Evolutionary conservation across 768 basidiomycete genomes (phyloP).

Genomic region (Suillus placidus): DNA sequence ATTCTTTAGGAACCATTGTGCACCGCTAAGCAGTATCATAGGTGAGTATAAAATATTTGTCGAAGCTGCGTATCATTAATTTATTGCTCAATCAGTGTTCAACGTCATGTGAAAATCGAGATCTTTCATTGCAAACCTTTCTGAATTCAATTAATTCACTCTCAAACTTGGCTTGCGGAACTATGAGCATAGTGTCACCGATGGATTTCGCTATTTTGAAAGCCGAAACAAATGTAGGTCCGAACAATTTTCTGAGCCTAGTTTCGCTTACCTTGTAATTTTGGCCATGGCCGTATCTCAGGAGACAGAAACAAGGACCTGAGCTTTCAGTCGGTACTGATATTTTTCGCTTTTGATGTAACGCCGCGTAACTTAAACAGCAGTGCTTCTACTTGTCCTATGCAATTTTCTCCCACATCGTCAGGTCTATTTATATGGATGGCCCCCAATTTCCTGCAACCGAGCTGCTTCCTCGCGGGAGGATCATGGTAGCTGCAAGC

Average conservation of each 20-base stretch:
- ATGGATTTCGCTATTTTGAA: not conserved
- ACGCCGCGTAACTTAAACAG: not conserved
- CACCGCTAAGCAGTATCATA: not conserved
- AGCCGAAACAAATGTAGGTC: too few species aligned
- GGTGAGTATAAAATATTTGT: not conserved
- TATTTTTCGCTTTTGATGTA: not conserved
- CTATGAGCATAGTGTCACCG: not conserved
- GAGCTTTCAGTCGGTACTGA: not conserved
- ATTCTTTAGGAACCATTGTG: not conserved
- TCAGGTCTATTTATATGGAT: not conserved
- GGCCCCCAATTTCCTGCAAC: not conserved
- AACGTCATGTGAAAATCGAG: not conserved
- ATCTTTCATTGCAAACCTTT: not conserved
- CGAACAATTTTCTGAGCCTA: too few species aligned
- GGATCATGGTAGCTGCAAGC: not conserved
- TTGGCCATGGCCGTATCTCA: not conserved
- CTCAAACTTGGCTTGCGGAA: not conserved
- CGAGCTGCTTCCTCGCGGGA: not conserved
- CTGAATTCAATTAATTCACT: not conserved
- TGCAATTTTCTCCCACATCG: not conserved
- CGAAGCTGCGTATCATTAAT: not conserved
- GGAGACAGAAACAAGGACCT: too few species aligned
- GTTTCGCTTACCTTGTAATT: too few species aligned
- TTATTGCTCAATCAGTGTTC: not conserved
- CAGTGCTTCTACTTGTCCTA: not conserved